Conservation (phyloP, 2,329 filamentous ascomycete species). For the Hymenoscyphus salicellus region DNA sequence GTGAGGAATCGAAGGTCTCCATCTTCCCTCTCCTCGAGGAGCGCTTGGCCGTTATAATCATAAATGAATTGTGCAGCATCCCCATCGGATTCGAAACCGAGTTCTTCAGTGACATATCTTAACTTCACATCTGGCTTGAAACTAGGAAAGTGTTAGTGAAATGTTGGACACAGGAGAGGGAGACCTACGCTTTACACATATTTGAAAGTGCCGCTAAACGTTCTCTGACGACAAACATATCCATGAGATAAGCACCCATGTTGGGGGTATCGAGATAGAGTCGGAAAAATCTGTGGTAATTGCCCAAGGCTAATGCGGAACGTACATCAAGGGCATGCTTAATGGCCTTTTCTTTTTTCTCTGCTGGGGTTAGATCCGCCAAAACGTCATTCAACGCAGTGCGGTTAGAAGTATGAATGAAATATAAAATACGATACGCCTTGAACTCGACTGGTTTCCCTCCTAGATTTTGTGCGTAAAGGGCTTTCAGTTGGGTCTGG, state of each 20-base stretch:
- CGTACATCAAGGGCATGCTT: constrained; percentile 90
- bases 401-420: constrained; percentile 97
- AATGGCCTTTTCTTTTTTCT: constrained; percentile 80
- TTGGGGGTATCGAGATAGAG: constrained; percentile 91
- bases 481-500: constrained; percentile 90
- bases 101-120: constrained; percentile 90
- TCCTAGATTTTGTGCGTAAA: constrained; percentile 83
- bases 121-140: constrained; percentile 90
- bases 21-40: constrained; percentile 74
- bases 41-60: constrained; percentile 69
- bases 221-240: constrained; percentile 96
- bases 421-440: constrained; percentile 99
- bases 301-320: constrained; percentile 85
- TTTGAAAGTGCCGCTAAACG: constrained; percentile 84
- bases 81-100: constrained; percentile 89
- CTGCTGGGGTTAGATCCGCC: constrained; percentile 97
- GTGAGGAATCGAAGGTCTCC: constrained; percentile 66
- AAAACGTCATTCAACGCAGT: constrained; percentile 97
- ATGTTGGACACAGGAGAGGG: neutral
- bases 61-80: constrained; percentile 89
- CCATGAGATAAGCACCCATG: constrained; percentile 98
- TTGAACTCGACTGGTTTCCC: constrained; percentile 94
- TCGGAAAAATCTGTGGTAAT: constrained; percentile 97
- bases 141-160: constrained; percentile 57
- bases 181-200: constrained; percentile 89